Base-by-base conservation (phyloP, 371 early-diverging fungal genomes). In the Lichtheimia corymbifera region DNA sequence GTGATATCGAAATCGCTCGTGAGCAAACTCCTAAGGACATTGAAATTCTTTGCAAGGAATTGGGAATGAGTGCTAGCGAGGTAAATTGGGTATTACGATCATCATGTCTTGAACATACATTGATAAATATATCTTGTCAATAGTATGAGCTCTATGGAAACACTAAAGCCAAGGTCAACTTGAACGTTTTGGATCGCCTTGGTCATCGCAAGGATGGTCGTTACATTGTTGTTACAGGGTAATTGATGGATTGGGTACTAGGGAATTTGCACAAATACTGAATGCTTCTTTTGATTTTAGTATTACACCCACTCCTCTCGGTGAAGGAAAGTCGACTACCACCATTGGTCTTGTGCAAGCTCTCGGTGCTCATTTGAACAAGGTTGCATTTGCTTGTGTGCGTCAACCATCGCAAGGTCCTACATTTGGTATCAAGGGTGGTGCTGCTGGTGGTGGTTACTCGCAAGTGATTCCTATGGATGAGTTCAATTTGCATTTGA, bases 401-500 rank as follows among this genome's bases (percentile, higher is more conserved):
- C 90, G 98, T 47, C 97, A 98, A 71, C 98, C 98, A 11, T 94
- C 94, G 43, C 97, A 97, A 69, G 98, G 98, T 14, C 98, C 98
- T 18, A 98, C 98, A 4, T 97, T 98, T 67, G 98, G 98, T 51
- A 97, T 98, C 80, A 98, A 98, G 77, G 98, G 97, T 55, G 98
- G 98, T 44, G 98, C 98, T 43, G 98, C 98, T 20, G 98, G 98
- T 55, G 97, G 98, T 52, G 97, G 98, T 22, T 97, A 97, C 75
- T 91, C 97, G 17, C 97, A 97, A 42, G 94, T 98, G 50, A 95
- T 97, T 62, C 98, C 98, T n/a, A 98, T 98, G 98, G 96, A 97
- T 64, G 95, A 96, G 67, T 97, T 98, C 86, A 98, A 98, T 74
- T 77, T 98, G 61, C 98, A 98, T 63, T 80, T 98, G 79, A 98